Evolutionary conservation across 768 basidiomycete genomes (phyloP).

Genomic region (Sistotremastrum niveocremeum): DNA sequence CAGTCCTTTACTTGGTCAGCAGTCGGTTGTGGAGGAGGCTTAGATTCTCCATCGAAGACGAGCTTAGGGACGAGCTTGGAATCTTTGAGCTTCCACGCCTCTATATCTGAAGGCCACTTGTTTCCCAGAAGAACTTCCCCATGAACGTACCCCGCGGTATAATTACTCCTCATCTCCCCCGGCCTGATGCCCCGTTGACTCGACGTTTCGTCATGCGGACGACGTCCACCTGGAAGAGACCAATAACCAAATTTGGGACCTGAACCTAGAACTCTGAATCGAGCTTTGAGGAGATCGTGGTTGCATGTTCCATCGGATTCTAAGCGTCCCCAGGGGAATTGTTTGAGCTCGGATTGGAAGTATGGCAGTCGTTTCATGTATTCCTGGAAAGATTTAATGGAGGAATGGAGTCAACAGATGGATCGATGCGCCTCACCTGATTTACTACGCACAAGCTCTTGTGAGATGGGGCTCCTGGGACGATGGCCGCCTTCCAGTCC

Average conservation of each 20-base stretch:
- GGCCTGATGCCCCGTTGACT: background rate
- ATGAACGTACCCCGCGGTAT: conserved; percentile 14
- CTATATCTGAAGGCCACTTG: conserved; percentile 16
- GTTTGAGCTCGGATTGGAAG: conserved; percentile 19
- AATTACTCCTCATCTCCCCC: conserved; percentile 5
- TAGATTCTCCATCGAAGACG: conserved; percentile 14
- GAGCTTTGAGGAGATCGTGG: conserved; percentile 21
- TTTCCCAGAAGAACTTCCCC: conserved; percentile 21
- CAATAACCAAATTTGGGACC: conserved; percentile 27
- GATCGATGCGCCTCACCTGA: conserved; percentile 12
- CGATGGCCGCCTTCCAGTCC: conserved; percentile 20
- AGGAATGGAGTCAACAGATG: background rate
- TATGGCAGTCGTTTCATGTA: conserved; percentile 24
- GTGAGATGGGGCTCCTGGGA: conserved; percentile 16
- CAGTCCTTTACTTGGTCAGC: conserved; percentile 17
- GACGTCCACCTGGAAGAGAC: conserved; percentile 23
- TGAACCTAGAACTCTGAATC: conserved; percentile 24
- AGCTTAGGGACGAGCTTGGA: conserved; percentile 20
- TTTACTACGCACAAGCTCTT: conserved; percentile 22
- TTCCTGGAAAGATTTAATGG: conserved; percentile 11
- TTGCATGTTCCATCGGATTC: conserved; percentile 29
- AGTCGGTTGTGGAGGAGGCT: conserved; percentile 18
- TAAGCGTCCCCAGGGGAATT: conserved; percentile 30
- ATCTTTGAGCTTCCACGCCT: conserved; percentile 24
- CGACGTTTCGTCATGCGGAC: conserved; percentile 15